A percentile compares a stretch with the other conserved stretches of the same genome.
phyloP scores from a whole-genome alignment of 2,329 filamentous ascomycete species.

The Whalleya microplaca region DNA sequence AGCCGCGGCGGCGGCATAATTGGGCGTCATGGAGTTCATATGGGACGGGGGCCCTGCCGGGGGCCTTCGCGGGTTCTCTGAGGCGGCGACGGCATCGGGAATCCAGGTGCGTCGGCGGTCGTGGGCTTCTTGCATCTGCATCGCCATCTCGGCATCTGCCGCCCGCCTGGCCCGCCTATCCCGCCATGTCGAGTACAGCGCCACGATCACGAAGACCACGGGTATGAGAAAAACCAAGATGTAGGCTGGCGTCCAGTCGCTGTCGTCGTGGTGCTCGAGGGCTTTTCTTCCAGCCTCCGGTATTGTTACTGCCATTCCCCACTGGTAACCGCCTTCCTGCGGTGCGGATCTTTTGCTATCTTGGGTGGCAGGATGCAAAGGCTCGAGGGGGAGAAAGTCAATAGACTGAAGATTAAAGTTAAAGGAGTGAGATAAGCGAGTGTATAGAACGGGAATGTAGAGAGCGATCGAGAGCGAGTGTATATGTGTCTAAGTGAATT shows the following conservation, averaged over 20 bases:
- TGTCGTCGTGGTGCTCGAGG: conserved; percentile 13
- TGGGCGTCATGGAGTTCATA: neutral
- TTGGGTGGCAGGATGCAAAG: neutral
- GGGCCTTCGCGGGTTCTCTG: neutral
- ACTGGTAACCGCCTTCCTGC: neutral
- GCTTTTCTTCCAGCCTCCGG: neutral
- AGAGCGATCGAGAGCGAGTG: neutral
- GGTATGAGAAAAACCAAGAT: conserved; percentile 31
- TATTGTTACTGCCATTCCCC: neutral
- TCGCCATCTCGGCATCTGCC: conserved; percentile 28
- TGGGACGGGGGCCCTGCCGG: neutral
- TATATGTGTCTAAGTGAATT: neutral
- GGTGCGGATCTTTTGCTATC: neutral
- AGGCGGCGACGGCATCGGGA: conserved; percentile 41
- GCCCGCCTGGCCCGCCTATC: conserved; percentile 7
- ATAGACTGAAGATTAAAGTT: neutral
- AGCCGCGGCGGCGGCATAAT: neutral
- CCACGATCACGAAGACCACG: conserved; percentile 23
- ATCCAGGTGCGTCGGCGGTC: conserved; percentile 24
- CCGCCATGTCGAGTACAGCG: conserved; percentile 20
- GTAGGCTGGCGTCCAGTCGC: conserved; percentile 34
- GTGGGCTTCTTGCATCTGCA: conserved; percentile 42
- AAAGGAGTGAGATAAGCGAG: neutral
- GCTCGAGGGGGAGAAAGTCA: neutral
- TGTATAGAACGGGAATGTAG: neutral